A percentile compares a stretch with the other conserved stretches of the same genome.
These are phyloP conservation scores for Eucalyptus erythrocorys DNA, from an alignment of 345 rosid species.

Conservation along the genomic window DNA sequence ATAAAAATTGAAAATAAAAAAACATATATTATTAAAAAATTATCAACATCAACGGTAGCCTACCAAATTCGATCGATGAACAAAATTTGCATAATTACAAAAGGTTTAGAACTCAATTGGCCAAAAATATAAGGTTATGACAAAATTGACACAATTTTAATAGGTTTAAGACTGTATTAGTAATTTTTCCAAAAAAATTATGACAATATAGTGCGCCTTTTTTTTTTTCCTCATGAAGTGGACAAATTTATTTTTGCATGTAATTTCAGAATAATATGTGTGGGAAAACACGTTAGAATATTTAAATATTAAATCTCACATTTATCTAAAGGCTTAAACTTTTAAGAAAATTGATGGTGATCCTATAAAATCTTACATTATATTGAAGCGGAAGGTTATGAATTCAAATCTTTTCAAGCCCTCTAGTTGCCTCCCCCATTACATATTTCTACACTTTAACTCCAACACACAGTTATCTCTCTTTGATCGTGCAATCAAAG, in stretches of 20 bases:
- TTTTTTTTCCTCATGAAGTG: neutral
- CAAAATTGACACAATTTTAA: no score
- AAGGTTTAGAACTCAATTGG: no score
- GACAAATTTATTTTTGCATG: neutral
- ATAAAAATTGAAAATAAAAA: no score
- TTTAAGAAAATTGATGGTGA: neutral
- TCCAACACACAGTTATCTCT: no score
- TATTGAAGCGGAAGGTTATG: neutral
- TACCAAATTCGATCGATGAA: no score
- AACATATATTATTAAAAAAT: no score
- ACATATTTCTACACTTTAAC: neutral
- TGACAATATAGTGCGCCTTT: neutral
- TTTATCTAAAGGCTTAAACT: neutral
- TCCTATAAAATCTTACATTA: neutral
- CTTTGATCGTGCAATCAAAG: no score
- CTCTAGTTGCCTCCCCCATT: neutral
- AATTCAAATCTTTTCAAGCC: no score
- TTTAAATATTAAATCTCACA: neutral
- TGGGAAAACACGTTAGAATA: neutral
- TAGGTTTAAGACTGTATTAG: no score
- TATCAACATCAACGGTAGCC: fast-evolving
- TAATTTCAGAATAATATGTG: neutral
- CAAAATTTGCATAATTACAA: no score
- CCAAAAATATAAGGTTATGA: no score
- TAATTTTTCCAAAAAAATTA: neutral